Base-by-base conservation (phyloP, 2,329 filamentous ascomycete species). In the Tympanopsis confertula region DNA sequence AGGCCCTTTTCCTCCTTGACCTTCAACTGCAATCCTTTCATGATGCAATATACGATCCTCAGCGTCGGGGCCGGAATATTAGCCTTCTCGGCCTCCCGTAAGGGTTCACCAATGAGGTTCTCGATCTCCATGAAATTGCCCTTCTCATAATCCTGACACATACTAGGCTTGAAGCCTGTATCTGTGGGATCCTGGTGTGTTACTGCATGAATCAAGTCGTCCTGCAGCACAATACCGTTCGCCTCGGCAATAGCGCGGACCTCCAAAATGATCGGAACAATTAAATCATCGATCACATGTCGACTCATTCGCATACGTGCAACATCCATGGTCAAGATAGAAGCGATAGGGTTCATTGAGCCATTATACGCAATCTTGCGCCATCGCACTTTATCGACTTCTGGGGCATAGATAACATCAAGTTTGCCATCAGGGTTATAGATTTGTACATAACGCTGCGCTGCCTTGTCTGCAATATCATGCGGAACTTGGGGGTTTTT, bases 41-140 rank as follows among this genome's bases (percentile, higher is more conserved):
- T 53, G 20, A 72, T 47, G 2, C 58, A 55, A 46, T 73, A 74
- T 2, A 75, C 44, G 5, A 63, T 57, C 39, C 55, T 52, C 20
- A 75, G 50, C 13, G 62, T 69, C 0, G 70, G 69, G 53, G 66
- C 67, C 1, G 54, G 41, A 2, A 76, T 68, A 1, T 69, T 69
- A 1, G 56, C 50, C 20, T 48, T 50, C 43, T 62, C 61, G 0
- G 63, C 72, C 44, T 69, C 70, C 3, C 66, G 54, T 35, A 76
- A 42, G n/a, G 71, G 69, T 53, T 75, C 71, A 1, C 71, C 71
- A 3, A 75, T 50, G 24, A 76, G 61, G 42, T 66, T 71, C 48
- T 76, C 70, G 35, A 65, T 62, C 49, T 78, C 72, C 41, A 71
- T 67, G 38, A 62, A 68, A 45, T 72, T 74, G 13, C 69, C 65